Conservation (phyloP, 768 basidiomycete genomes). For the Tulasnella calospora region DNA sequence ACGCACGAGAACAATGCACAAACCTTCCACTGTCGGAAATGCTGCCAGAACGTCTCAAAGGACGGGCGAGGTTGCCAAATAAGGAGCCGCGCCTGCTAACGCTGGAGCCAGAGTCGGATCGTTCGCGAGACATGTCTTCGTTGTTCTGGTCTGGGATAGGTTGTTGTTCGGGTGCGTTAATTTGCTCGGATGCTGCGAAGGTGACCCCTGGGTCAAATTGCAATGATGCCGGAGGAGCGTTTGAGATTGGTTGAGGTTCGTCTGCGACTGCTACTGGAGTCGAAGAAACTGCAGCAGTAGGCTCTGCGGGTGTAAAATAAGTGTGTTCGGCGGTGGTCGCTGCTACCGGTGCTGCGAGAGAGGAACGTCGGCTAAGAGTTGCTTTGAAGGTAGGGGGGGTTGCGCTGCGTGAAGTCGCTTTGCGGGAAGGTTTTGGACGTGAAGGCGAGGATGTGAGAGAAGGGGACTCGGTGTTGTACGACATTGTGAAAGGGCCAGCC, state of each 20-base stretch:
- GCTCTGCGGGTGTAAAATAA: neutral
- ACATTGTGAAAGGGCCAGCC: constrained; percentile 7
- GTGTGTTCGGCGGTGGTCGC: constrained; percentile 7
- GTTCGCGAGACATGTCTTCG: constrained; percentile 12
- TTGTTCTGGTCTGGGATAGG: neutral
- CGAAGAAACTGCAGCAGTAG: neutral
- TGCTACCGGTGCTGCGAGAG: constrained; percentile 9
- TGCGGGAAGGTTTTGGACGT: neutral
- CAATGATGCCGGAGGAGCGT: constrained; percentile 4
- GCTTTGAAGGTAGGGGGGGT: neutral
- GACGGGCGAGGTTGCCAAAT: neutral
- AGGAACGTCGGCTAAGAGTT: neutral
- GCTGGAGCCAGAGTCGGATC: constrained; percentile 15
- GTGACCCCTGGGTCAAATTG: constrained; percentile 7
- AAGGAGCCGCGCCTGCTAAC: neutral
- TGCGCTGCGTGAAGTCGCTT: constrained; percentile 5
- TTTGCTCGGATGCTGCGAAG: neutral
- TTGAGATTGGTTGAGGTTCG: neutral
- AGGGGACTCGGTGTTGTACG: constrained; percentile 7
- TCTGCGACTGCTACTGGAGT: neutral
- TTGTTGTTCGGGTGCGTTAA: neutral
- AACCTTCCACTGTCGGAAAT: constrained; percentile 2
- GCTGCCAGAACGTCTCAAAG: constrained; percentile 6
- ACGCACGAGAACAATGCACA: constrained; percentile 1
- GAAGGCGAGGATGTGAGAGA: constrained; percentile 7